Evolutionary conservation across 495 filamentous ascomycete genomes (phyloP).

Genomic region (Hypoxylon fuscum): DNA sequence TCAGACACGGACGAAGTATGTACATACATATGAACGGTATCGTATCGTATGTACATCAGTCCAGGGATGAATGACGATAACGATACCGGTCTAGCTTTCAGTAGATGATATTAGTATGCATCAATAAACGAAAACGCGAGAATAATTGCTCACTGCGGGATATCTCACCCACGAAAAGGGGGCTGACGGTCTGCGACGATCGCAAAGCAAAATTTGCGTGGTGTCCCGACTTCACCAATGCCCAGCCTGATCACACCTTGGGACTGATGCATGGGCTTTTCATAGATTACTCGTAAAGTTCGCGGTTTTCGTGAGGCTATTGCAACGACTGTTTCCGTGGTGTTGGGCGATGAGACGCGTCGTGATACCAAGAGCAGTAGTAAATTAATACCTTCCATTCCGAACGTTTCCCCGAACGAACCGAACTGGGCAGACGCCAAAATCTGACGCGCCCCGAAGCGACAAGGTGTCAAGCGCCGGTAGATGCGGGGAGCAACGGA

Average conservation of each 20-base stretch:
- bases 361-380: background rate
- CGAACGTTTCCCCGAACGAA: conserved; percentile 5
- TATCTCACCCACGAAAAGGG: conserved; percentile 31
- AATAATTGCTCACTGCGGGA: conserved; percentile 25
- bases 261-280: background rate
- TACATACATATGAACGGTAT: conserved; percentile 5
- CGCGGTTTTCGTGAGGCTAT: conserved; percentile 13
- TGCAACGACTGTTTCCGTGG: background rate
- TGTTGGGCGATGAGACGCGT: conserved; percentile 11
- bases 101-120: background rate
- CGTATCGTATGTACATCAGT: too few relatives aligned
- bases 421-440: conserved; percentile 29
- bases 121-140: background rate
- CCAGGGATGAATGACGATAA: too few relatives aligned
- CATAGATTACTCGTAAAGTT: conserved; percentile 1
- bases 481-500: conserved; percentile 17
- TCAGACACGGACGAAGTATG: too few relatives aligned
- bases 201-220: conserved; percentile 8
- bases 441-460: conserved; percentile 28
- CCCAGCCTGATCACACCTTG: conserved; percentile 21
- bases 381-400: conserved; percentile 20
- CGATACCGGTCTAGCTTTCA: background rate
- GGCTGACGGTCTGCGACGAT: conserved; percentile 25
- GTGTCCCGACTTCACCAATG: conserved; percentile 29
- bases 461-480: conserved; percentile 5